Evolutionary conservation across 2,329 filamentous ascomycete species (phyloP), one percentile per base, ranked within the genome.

Genomic region (Claviceps sp.): DNA sequence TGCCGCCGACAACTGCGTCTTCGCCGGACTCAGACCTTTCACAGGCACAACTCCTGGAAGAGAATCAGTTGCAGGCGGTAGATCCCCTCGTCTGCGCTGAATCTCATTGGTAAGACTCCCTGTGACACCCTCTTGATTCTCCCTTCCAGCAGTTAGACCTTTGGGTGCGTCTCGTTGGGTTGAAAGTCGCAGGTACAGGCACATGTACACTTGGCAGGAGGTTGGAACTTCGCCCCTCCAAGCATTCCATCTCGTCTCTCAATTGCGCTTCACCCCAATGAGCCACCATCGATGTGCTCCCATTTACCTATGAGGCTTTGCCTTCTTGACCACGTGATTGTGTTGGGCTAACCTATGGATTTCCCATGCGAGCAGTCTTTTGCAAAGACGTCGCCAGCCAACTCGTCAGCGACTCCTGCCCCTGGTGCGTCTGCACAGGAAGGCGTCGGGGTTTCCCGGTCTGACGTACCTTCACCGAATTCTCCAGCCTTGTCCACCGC

Each of bases 381-480:
- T 64, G 65, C 65, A 65, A 81, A 75, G 64, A 81, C 77, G 78
- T 79, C 75, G 72, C 70, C 75, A 63, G 64, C 67, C 72, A 72
- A 65, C 60, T 64, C 70, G 66, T 69, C 71, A 59, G 66, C 67
- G 61, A 67, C 69, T 63, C 67, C 70, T 67, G 72, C 75, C 75
- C 76, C 77, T 78, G 70, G 75, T 81, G 78, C 78, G 62, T 62
- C 68, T 63, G 77, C 78, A 77, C 78, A 75, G 76, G 78, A 80
- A 72, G 74, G 73, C 67, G 62, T 60, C 60, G 65, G 65, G 65
- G 62, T 65, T 57, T 60, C 61, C 60, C 64, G 63, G 61, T 62
- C 63, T 63, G 63, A 63, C 55, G 55, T 59, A 57, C 61, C 61
- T 51, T 65, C 70, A n/a, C 70, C 73, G 55, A 66, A 63, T 52